These are phyloP conservation scores for Clonostachys rosea DNA, from an alignment of 2,329 filamentous ascomycete genomes.

Conservation along the genomic window DNA sequence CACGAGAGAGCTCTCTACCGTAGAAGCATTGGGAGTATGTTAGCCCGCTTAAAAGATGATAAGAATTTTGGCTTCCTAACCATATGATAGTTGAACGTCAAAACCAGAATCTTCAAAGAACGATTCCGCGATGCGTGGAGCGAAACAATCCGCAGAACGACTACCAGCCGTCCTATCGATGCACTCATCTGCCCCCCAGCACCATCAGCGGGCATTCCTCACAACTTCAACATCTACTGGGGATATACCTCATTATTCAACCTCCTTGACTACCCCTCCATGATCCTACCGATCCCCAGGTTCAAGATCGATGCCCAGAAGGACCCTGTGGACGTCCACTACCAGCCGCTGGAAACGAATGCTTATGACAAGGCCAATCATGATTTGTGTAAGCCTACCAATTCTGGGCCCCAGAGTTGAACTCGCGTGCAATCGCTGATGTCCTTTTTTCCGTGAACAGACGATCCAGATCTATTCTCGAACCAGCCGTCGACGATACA, in stretches of 20 bases:
- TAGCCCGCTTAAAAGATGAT: too few species aligned
- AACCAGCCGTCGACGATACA: neutral
- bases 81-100: neutral
- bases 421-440: neutral
- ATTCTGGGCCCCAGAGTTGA: too few species aligned
- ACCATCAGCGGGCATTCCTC: neutral
- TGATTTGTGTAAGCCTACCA: neutral
- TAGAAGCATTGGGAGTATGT: neutral
- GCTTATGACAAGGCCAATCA: neutral
- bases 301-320: neutral
- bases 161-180: neutral
- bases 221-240: neutral
- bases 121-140: neutral
- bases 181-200: neutral
- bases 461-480: neutral
- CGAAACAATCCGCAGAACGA: neutral
- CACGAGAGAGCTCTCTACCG: neutral
- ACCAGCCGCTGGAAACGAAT: neutral
- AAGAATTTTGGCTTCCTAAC: neutral
- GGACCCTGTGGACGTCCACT: neutral
- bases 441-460: neutral
- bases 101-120: neutral
- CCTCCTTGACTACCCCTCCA: neutral
- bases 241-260: conserved; percentile 1
- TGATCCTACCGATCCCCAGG: neutral